Evolutionary conservation across 176 grass and related monocot species (phyloP), one percentile per base, ranked within the genome.

Genomic region (Zoysia japonica): DNA sequence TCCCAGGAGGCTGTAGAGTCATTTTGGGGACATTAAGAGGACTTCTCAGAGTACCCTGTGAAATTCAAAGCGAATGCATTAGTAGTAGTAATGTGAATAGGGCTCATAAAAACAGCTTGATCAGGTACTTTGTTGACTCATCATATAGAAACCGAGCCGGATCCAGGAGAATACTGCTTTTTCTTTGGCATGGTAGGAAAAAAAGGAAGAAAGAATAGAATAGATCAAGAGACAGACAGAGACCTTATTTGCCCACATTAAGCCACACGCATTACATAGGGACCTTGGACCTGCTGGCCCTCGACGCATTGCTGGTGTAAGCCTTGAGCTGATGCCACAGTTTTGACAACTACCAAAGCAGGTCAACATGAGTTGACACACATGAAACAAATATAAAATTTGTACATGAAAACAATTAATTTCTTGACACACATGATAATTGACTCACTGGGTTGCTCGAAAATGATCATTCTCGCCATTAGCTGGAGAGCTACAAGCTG

Each of bases 211-310:
- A 47, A 14, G 45, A 44, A 37, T 66, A 83, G n/a, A 28, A 52
- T 68, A 68, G 41, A 14, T 36, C 69, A 49, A 90, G 80, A 75
- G 45, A 75, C 44, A 61, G 28, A 60, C 44, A 3, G 78, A 91
- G 78, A 91, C 85, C 85, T 91, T 91, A 61, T 91, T 91, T 85
- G 89, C 89, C 89, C 89, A 91, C 89, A 91, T 91, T 47, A 91
- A 60, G 43, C 89, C 89, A 59, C 89, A 91, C 20, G 89, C 89
- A 75, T 91, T 91, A 70, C 89, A 91, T 61, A 91, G 85, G 7
- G 89, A 82, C 74, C 89, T 88, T 70, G 89, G 89, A 78, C 89
- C 89, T 75, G 89, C 74, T 74, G 89, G 89, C 15, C 89, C 89
- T 20, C 89, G 85, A 46, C 89, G 89, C 89, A 91, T 91, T 66